These are phyloP conservation scores for Russula olivacea DNA, from an alignment of 768 basidiomycete species.

Conservation along the genomic window DNA sequence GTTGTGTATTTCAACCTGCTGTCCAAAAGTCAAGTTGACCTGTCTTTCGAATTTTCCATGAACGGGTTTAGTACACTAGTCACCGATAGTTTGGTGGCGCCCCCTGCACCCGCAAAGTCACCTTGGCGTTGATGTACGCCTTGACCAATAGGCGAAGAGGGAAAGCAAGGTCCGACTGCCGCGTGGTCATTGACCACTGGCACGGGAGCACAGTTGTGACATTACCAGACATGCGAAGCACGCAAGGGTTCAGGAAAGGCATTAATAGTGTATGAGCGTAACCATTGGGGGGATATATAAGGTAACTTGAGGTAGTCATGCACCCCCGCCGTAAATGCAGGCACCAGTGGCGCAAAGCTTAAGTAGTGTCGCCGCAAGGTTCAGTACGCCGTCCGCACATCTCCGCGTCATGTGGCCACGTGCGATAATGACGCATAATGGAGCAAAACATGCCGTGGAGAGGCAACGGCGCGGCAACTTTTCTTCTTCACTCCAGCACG, in stretches of 20 bases:
- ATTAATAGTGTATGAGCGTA: background rate
- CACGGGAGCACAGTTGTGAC: background rate
- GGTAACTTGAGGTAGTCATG: background rate
- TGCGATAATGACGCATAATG: conserved; percentile 7
- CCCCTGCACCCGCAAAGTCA: background rate
- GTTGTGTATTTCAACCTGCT: background rate
- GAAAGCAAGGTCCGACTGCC: background rate
- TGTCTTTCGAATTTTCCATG: background rate
- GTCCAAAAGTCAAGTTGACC: background rate
- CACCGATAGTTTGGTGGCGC: conserved; percentile 1
- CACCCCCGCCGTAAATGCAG: background rate
- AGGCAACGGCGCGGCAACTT: conserved; percentile 1
- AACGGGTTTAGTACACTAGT: background rate
- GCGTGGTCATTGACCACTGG: background rate
- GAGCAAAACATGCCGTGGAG: background rate
- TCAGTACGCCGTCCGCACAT: conserved; percentile 1
- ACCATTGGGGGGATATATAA: background rate
- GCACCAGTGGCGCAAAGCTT: conserved; percentile 15
- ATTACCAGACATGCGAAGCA: background rate
- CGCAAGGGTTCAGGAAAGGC: background rate
- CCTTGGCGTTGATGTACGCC: background rate
- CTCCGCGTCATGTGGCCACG: conserved; percentile 4
- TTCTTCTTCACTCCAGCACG: conserved; percentile 2
- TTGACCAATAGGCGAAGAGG: background rate
- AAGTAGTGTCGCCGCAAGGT: conserved; percentile 1